Evolutionary conservation across 495 filamentous ascomycete genomes (phyloP).

Genomic region (Penicilliopsis zonata): DNA sequence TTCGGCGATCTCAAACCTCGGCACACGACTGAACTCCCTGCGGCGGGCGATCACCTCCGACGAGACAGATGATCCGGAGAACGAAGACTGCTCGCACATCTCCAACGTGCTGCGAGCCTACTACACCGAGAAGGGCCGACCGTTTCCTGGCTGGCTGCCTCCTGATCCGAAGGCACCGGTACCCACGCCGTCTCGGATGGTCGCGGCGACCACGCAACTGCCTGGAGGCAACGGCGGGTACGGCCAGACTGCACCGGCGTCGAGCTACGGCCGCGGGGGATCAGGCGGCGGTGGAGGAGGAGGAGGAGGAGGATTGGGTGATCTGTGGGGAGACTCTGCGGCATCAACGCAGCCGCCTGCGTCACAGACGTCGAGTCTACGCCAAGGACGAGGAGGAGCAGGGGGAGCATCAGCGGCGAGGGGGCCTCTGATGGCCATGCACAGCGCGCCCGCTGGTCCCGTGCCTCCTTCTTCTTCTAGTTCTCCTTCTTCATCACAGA

Average conservation of each 20-base stretch:
- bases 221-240: constrained; percentile 37
- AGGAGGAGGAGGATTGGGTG: constrained; percentile 49
- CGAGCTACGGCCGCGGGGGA: constrained; percentile 26
- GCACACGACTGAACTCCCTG: constrained; percentile 67
- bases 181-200: constrained; percentile 37
- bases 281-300: constrained; percentile 82
- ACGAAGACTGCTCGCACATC: constrained; percentile 89
- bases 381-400: constrained; percentile 31
- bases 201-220: constrained; percentile 40
- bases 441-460: constrained; percentile 1
- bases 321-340: constrained; percentile 69
- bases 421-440: constrained; percentile 10
- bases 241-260: constrained; percentile 18
- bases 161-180: constrained; percentile 67
- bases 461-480: constrained; percentile 10
- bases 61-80: constrained; percentile 66
- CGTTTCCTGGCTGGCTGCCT: constrained; percentile 81
- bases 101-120: constrained; percentile 90
- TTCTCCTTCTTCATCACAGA: no score
- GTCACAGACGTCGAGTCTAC: constrained; percentile 42
- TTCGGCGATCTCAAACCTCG: constrained; percentile 64
- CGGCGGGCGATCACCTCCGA: constrained; percentile 66
- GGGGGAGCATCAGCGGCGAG: constrained; percentile 9
- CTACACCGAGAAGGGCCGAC: constrained; percentile 77
- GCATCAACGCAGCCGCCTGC: constrained; percentile 23